Evolutionary conservation across 2,329 filamentous ascomycete species (phyloP), one percentile per base, ranked within the genome.

Genomic region (Aspergillus sp.): DNA sequence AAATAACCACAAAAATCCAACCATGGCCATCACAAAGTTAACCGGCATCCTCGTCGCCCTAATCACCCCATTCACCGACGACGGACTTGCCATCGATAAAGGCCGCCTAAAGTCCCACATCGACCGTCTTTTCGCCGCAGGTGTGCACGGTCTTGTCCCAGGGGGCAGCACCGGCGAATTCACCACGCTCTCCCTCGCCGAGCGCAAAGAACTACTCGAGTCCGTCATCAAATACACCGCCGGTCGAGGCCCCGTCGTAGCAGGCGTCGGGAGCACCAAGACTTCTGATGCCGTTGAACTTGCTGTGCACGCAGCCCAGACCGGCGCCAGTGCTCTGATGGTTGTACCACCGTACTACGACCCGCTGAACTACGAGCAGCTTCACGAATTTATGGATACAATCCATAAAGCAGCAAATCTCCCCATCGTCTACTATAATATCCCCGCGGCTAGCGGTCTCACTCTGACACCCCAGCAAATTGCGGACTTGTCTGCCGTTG

Each of bases 161-260:
- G 79, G 78, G 4, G 80, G 80, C 50, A 81, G 78, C 67, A 80
- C 78, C 0, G 80, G 79, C 50, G 80, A 82, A 60, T 82, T 82
- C 68, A 79, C 79, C 5, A 71, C 76, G 5, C 63, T 81, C 56
- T 71, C 69, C 24, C 62, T 70, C 11, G 69, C 75, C 5, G 80
- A 82, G 62, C 76, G 80, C 54, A 81, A 81, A 61, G 66, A 74
- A 26, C 68, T 80, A 5, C 66, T 79, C 8, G 75, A 70, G 43
- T 64, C 69, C 11, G 69, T 65, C 44, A 59, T 70, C 1, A 65
- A 68, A n/a, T 68, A 57, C 22, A 63, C 68, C 11, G 67, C 63
- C 1, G 65, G 66, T 15, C 63, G 66, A 1, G 59, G 68, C 24
- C 66, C 68, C 30, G 66, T 70, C 15, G 54, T 69, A 22, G 62